phyloP scores from a whole-genome alignment of 2,329 filamentous ascomycete genomes.

The Rutstroemia sydowiana region DNA sequence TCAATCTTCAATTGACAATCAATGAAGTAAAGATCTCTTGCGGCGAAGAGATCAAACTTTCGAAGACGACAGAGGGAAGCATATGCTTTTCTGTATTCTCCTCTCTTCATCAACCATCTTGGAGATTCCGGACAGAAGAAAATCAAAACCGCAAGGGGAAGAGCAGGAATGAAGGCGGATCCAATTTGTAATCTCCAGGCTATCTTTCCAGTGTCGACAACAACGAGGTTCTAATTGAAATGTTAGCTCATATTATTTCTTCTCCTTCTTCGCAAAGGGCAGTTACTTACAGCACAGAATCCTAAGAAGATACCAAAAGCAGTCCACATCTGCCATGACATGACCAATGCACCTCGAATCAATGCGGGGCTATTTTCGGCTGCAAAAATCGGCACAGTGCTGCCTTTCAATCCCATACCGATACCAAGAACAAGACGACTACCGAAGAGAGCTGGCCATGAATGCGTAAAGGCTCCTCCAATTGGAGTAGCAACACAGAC shows the following conservation, averaged over 20 bases:
- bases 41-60: slow-evolving; percentile 52
- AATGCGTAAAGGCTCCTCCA: slow-evolving; percentile 49
- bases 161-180: slow-evolving; percentile 53
- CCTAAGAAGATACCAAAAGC: slow-evolving; percentile 52
- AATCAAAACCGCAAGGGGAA: slow-evolving; percentile 52
- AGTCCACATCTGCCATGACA: slow-evolving; percentile 75
- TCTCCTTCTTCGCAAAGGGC: too few relatives aligned
- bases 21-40: slow-evolving; percentile 56
- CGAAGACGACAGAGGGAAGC: slow-evolving; percentile 51
- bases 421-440: slow-evolving; percentile 49
- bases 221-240: slow-evolving; percentile 34
- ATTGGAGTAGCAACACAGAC: slow-evolving; percentile 45
- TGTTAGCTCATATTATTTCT: background rate
- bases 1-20: slow-evolving; percentile 39
- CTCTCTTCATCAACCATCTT: slow-evolving; percentile 39
- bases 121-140: slow-evolving; percentile 59
- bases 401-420: slow-evolving; percentile 51
- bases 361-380: slow-evolving; percentile 46
- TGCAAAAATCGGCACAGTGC: slow-evolving; percentile 42
- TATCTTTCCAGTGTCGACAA: slow-evolving; percentile 44
- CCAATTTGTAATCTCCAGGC: slow-evolving; percentile 58
- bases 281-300: slow-evolving; percentile 21
- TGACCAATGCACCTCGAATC: slow-evolving; percentile 58
- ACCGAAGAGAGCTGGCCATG: slow-evolving; percentile 49
- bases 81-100: slow-evolving; percentile 42